A percentile compares a stretch with the other conserved stretches of the same genome.
Conservation (phyloP, 192 early-diverging fungal genomes). For the Linnemannia exigua region DNA sequence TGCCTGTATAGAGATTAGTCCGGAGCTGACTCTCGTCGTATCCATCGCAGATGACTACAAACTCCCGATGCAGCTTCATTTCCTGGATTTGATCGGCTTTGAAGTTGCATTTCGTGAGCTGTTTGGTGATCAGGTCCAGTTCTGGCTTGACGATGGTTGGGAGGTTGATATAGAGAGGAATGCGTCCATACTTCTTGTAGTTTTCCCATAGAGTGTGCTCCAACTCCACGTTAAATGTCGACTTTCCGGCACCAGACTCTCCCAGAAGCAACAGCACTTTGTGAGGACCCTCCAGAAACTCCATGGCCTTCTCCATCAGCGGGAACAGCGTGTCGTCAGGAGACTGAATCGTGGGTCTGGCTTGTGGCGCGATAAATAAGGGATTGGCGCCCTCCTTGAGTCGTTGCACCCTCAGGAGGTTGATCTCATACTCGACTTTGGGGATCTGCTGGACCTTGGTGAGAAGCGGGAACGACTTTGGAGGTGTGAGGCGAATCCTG, state of each 20-base stretch:
- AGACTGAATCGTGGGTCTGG: not conserved
- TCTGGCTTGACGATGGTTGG: constrained; percentile 7
- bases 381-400: not conserved
- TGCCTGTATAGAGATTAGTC: not conserved
- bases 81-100: not conserved
- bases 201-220: not conserved
- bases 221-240: constrained; percentile 8
- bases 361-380: constrained; percentile 4
- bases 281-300: not conserved
- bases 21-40: constrained; percentile 7
- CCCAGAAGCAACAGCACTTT: constrained; percentile 10
- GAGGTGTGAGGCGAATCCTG: not conserved
- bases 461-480: not conserved
- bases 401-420: not conserved
- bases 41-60: constrained; percentile 16
- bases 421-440: not conserved
- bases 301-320: not conserved
- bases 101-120: not conserved
- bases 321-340: not conserved
- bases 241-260: constrained; percentile 15
- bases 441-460: not conserved
- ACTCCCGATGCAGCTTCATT: not conserved
- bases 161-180: constrained; percentile 4
- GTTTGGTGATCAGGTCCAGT: not conserved
- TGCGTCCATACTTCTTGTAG: not conserved